Conservation (phyloP, 805 yeast genomes). For the Maudiozyma pseudohumilis region DNA sequence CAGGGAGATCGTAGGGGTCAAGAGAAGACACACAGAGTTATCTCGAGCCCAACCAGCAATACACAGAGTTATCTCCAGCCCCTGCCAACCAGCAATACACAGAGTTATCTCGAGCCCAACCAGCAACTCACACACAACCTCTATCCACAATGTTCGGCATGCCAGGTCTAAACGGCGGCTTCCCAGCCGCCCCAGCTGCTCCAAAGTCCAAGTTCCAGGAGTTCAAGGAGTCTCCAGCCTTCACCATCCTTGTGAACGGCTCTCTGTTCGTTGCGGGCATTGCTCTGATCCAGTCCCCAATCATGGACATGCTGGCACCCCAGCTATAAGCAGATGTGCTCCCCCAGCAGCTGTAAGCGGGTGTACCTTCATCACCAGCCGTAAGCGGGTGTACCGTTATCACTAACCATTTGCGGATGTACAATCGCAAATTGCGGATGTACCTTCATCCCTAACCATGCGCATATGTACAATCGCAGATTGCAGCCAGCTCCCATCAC, state of each 20-base stretch:
- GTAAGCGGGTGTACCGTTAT: no score
- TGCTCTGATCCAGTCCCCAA: conserved; percentile 64
- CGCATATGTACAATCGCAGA: no score
- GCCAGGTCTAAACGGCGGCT: conserved; percentile 20
- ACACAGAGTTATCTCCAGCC: background rate
- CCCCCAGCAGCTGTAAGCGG: no score
- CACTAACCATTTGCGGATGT: no score
- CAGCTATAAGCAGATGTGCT: conserved; percentile 45
- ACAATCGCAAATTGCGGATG: no score
- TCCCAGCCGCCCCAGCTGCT: conserved; percentile 16
- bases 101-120: background rate
- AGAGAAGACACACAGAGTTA: background rate
- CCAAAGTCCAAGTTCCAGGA: conserved; percentile 34
- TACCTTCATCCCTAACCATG: no score
- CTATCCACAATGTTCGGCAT: conserved; percentile 21
- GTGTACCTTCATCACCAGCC: no score
- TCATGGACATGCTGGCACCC: conserved; percentile 76
- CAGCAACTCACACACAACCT: no score
- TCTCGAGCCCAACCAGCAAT: background rate
- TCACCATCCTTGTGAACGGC: conserved; percentile 54
- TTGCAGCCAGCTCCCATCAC: no score
- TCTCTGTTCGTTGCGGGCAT: conserved; percentile 64
- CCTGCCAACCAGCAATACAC: background rate
- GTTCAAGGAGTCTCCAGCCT: conserved; percentile 54
- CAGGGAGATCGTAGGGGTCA: background rate